Evolutionary conservation across 116 monocot genomes (phyloP).

Genomic region (Trichopus zeylanicus): DNA sequence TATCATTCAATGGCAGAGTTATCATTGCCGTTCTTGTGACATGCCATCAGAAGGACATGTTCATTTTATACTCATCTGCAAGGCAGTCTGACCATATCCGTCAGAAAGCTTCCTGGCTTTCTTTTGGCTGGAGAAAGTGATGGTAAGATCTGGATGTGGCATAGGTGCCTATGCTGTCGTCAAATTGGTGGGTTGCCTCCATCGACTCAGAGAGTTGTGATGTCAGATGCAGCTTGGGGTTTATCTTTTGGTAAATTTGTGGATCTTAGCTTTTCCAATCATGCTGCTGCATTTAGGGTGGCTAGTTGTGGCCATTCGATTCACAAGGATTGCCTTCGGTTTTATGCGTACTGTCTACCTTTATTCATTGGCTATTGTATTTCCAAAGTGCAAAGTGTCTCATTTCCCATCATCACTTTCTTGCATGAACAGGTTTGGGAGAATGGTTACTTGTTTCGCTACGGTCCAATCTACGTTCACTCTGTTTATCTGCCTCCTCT

Average conservation of each 20-base stretch:
- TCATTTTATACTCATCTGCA: conserved; percentile 86
- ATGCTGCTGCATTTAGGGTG: conserved; percentile 90
- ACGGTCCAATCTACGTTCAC: conserved; percentile 73
- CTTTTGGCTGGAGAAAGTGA: conserved; percentile 60
- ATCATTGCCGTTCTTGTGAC: conserved; percentile 69
- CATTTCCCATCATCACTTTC: conserved; percentile 4
- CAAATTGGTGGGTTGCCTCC: conserved; percentile 66
- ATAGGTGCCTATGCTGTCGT: conserved; percentile 70
- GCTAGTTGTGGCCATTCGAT: conserved; percentile 96
- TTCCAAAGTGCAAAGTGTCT: conserved; percentile 13
- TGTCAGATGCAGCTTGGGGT: conserved; percentile 99
- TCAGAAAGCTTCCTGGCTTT: conserved; percentile 58
- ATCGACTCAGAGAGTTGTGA: conserved; percentile 70
- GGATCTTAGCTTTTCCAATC: conserved; percentile 98
- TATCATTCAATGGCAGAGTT: conserved; percentile 38
- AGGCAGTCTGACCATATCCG: conserved; percentile 89
- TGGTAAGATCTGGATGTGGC: conserved; percentile 99
- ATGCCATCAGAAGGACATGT: conserved; percentile 94
- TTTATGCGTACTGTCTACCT: conserved; percentile 67
- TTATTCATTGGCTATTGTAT: conserved; percentile 2
- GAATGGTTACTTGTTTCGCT: conserved; percentile 96
- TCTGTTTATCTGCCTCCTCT: conserved; percentile 79
- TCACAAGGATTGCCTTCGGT: conserved; percentile 93
- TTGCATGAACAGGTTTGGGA: conserved; percentile 56
- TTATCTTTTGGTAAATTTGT: conserved; percentile 96